These are phyloP conservation scores for Gastrolobium bilobum DNA, from an alignment of 306 rosid genomes.

Conservation along the genomic window DNA sequence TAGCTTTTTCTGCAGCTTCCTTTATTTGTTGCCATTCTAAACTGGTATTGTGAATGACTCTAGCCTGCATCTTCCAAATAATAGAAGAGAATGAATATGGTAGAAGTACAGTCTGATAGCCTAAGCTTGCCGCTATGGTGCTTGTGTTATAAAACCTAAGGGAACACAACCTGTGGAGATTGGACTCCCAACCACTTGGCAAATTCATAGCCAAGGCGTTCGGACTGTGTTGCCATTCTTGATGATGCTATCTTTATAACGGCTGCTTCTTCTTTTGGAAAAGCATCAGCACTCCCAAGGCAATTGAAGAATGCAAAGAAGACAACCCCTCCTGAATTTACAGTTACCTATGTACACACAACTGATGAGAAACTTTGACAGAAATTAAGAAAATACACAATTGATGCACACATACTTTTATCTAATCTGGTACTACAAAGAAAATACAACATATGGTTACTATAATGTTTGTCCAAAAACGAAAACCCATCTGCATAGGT, in stretches of 20 bases:
- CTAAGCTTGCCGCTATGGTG: conserved; percentile 27
- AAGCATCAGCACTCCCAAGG: conserved; percentile 55
- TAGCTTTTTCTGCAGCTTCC: conserved; percentile 93
- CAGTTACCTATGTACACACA: conserved; percentile 80
- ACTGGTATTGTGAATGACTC: conserved; percentile 87
- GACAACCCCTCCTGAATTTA: conserved; percentile 96
- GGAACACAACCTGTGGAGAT: conserved; percentile 82
- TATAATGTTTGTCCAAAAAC: not conserved
- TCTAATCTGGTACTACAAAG: not conserved
- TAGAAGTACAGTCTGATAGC: conserved; percentile 39
- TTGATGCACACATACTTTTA: conserved; percentile 28
- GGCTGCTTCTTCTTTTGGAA: conserved; percentile 84
- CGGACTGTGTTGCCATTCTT: conserved; percentile 95
- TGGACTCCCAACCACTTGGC: conserved; percentile 89
- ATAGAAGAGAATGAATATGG: conserved; percentile 28
- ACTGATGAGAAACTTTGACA: conserved; percentile 49
- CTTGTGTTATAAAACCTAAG: conserved; percentile 32
- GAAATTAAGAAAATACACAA: conserved; percentile 44
- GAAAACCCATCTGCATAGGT: not conserved
- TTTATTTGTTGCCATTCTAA: conserved; percentile 91
- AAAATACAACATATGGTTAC: conserved; percentile 29
- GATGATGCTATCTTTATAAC: conserved; percentile 91
- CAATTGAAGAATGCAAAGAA: conserved; percentile 87
- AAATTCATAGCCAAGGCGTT: conserved; percentile 93
- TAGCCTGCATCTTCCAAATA: conserved; percentile 68